A percentile compares a stretch with the other conserved stretches of the same genome.
Evolutionary conservation across 306 rosid genomes (phyloP).

Genomic region (Casuarina cunninghamiana): DNA sequence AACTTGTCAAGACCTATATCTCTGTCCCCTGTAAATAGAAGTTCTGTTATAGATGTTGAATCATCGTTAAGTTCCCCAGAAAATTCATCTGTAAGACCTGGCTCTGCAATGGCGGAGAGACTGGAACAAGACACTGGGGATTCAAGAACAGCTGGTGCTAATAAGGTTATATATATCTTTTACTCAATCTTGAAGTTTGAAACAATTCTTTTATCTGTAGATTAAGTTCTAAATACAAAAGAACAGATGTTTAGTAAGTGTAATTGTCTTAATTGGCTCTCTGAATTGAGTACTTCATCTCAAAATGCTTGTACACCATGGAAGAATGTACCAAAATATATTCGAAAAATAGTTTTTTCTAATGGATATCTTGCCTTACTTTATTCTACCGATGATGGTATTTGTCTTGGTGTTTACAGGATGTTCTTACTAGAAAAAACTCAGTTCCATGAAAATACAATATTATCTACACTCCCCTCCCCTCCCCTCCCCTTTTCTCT

Average conservation of each 20-base stretch:
- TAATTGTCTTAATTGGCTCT: neutral
- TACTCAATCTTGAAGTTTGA: constrained; percentile 18
- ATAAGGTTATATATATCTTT: constrained; percentile 52
- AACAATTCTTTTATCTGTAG: constrained; percentile 2
- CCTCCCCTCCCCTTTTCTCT: too few relatives aligned
- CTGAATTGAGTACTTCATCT: neutral
- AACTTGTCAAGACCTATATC: constrained; percentile 56
- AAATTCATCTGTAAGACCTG: constrained; percentile 40
- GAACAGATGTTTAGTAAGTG: neutral
- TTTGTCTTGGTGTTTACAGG: too few relatives aligned
- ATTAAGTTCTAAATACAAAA: constrained; percentile 18
- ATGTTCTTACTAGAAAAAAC: neutral
- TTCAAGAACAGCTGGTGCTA: constrained; percentile 56
- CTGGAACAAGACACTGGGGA: constrained; percentile 74
- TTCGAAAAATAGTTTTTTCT: too few relatives aligned
- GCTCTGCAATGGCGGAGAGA: constrained; percentile 52
- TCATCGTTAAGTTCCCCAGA: constrained; percentile 88
- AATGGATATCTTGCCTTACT: too few relatives aligned
- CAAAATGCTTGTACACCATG: neutral
- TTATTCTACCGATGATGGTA: too few relatives aligned
- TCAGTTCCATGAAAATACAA: neutral
- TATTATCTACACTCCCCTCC: too few relatives aligned
- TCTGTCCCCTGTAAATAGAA: constrained; percentile 63
- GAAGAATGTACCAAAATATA: neutral
- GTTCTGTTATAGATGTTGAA: constrained; percentile 80